phyloP scores from a whole-genome alignment of 257 asterid genomes.

The Nicotiana sylvestris region DNA sequence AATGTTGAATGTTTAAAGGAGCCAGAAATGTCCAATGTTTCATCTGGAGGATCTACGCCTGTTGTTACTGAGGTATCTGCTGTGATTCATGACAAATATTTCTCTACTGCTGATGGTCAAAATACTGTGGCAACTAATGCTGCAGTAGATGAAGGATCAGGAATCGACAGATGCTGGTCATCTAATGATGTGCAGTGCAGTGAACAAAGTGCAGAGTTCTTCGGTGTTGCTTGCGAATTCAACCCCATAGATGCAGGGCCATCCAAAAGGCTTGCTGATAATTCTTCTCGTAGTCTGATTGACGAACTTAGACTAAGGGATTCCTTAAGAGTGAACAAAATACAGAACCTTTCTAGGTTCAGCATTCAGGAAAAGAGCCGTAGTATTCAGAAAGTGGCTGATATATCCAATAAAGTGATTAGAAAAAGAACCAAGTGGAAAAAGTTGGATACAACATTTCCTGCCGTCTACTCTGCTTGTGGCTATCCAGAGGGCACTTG shows the following conservation, averaged over 20 bases:
- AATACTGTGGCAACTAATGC: conserved; percentile 24
- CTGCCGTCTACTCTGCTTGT: conserved; percentile 24
- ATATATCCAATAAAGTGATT: conserved; percentile 28
- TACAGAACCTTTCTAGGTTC: conserved; percentile 29
- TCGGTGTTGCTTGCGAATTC: conserved; percentile 28
- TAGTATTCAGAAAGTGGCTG: conserved; percentile 21
- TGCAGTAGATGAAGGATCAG: conserved; percentile 48
- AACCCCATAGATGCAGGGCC: conserved; percentile 29
- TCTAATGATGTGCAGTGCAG: conserved; percentile 43
- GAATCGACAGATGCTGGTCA: conserved; percentile 45
- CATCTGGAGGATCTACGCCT: conserved; percentile 56
- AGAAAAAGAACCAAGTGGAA: conserved; percentile 37
- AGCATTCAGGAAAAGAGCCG: conserved; percentile 30
- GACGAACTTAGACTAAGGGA: conserved; percentile 41
- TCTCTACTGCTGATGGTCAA: conserved; percentile 30
- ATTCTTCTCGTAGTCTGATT: conserved; percentile 33
- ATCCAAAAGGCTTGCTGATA: conserved; percentile 22
- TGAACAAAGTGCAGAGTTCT: conserved; percentile 31
- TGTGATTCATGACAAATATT: conserved; percentile 35
- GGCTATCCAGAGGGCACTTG: conserved; percentile 20
- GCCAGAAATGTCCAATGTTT: conserved; percentile 38
- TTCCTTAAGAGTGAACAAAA: conserved; percentile 19
- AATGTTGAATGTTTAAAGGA: conserved; percentile 30
- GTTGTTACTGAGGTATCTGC: conserved; percentile 40
- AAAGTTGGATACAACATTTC: conserved; percentile 31